phyloP scores from a whole-genome alignment of 2,329 filamentous ascomycete genomes.

The Colletotrichum musicola region DNA sequence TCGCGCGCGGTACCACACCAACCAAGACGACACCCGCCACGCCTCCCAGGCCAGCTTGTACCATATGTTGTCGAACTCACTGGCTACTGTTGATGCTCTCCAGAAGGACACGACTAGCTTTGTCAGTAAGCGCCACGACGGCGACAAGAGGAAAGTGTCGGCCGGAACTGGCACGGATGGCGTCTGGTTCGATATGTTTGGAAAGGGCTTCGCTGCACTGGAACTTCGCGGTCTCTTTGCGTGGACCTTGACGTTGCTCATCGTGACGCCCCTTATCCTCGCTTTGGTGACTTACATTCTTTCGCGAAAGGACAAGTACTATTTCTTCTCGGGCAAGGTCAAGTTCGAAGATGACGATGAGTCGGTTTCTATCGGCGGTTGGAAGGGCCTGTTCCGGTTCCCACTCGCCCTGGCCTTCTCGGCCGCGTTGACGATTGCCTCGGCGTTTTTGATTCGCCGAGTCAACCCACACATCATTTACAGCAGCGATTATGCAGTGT shows the following conservation, averaged over 20 bases:
- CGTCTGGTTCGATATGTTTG: slow-evolving; percentile 96
- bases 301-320: slow-evolving; percentile 82
- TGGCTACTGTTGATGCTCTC: slow-evolving; percentile 80
- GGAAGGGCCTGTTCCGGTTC: slow-evolving; percentile 86
- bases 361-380: slow-evolving; percentile 76
- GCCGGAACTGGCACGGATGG: slow-evolving; percentile 76
- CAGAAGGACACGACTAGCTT: slow-evolving; percentile 79
- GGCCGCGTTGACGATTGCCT: slow-evolving; percentile 75
- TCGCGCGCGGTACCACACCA: slow-evolving; percentile 88
- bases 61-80: slow-evolving; percentile 93
- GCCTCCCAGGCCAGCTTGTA: slow-evolving; percentile 80
- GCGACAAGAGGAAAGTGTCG: slow-evolving; percentile 70
- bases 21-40: slow-evolving; percentile 87
- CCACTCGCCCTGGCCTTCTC: slow-evolving; percentile 80
- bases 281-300: slow-evolving; percentile 77
- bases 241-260: slow-evolving; percentile 84
- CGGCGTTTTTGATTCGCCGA: slow-evolving; percentile 82
- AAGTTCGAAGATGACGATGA: slow-evolving; percentile 68
- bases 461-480: slow-evolving; percentile 93
- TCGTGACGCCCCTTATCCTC: slow-evolving; percentile 81
- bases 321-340: slow-evolving; percentile 79
- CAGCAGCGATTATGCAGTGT: slow-evolving; percentile 85
- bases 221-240: slow-evolving; percentile 87
- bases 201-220: slow-evolving; percentile 82
- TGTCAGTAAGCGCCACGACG: slow-evolving; percentile 67